Evolutionary conservation across 257 asterid species (phyloP).

Genomic region (Penstemon davidsonii): DNA sequence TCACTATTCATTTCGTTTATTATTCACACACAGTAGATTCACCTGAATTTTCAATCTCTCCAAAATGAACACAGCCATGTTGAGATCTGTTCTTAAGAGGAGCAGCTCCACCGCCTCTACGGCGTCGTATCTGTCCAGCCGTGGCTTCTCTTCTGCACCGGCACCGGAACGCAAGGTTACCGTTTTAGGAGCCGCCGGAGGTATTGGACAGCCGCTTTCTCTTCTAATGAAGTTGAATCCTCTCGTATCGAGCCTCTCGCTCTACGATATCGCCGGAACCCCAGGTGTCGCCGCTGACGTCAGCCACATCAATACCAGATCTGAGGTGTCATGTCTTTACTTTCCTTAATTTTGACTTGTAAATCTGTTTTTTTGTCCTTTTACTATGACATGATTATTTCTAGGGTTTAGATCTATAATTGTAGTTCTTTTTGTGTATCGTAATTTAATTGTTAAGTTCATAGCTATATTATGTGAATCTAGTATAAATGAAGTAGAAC

Average conservation of each 20-base stretch:
- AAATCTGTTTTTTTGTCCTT: not conserved
- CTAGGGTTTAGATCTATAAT: not conserved
- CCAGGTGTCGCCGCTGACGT: conserved; percentile 95
- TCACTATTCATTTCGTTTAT: no score
- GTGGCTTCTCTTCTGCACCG: conserved; percentile 58
- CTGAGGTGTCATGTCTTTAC: conserved; percentile 46
- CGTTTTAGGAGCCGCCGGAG: conserved; percentile 89
- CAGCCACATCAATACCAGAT: conserved; percentile 90
- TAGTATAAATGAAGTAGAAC: no score
- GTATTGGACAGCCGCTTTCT: conserved; percentile 87
- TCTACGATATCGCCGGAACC: conserved; percentile 85
- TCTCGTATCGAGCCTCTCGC: conserved; percentile 68
- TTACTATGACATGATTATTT: not conserved
- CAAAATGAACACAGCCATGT: conserved; percentile 51
- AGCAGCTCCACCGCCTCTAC: conserved; percentile 30
- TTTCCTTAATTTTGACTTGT: not conserved
- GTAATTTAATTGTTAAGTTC: no score
- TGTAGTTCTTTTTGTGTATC: not conserved
- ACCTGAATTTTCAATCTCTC: not conserved
- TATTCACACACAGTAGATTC: no score
- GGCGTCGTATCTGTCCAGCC: conserved; percentile 26
- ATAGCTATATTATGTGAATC: no score
- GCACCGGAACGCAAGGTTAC: conserved; percentile 77
- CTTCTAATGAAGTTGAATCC: conserved; percentile 90
- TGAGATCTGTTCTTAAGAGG: conserved; percentile 62